Evolutionary conservation across 2,329 filamentous ascomycete species (phyloP).

Genomic region (Aspergillus alliaceus): DNA sequence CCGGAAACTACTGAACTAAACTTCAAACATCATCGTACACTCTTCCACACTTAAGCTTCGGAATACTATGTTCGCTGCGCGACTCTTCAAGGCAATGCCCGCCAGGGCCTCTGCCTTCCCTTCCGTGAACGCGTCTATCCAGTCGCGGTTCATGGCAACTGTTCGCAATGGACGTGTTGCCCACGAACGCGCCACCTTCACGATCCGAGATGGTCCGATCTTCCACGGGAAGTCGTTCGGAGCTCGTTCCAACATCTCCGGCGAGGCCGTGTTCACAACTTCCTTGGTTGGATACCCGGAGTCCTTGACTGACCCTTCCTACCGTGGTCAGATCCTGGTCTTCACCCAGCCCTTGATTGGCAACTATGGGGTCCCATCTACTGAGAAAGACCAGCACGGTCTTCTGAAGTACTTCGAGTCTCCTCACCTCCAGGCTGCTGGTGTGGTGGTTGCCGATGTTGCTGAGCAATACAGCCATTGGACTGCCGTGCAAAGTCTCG

Average conservation of each 20-base stretch:
- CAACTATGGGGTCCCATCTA: constrained; percentile 95
- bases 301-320: constrained; percentile 70
- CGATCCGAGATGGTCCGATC: constrained; percentile 92
- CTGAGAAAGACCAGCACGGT: constrained; percentile 79
- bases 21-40: background rate
- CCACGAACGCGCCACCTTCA: constrained; percentile 84
- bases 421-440: constrained; percentile 93
- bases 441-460: constrained; percentile 93
- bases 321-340: constrained; percentile 85
- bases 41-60: constrained; percentile 9
- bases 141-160: constrained; percentile 59
- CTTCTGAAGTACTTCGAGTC: constrained; percentile 98
- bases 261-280: constrained; percentile 97
- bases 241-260: constrained; percentile 93
- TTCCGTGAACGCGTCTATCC: constrained; percentile 35
- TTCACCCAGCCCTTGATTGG: constrained; percentile 98
- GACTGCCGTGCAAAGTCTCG: constrained; percentile 93
- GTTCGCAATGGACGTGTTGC: constrained; percentile 71
- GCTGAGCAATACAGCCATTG: constrained; percentile 95
- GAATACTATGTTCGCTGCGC: constrained; percentile 55
- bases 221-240: constrained; percentile 97
- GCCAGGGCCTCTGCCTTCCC: constrained; percentile 48
- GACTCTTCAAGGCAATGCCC: constrained; percentile 54
- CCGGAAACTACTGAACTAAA: constrained; percentile 54
- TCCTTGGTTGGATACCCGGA: constrained; percentile 97